Base-by-base conservation (phyloP, 768 basidiomycete species). In the Holtermannia corniformis region DNA sequence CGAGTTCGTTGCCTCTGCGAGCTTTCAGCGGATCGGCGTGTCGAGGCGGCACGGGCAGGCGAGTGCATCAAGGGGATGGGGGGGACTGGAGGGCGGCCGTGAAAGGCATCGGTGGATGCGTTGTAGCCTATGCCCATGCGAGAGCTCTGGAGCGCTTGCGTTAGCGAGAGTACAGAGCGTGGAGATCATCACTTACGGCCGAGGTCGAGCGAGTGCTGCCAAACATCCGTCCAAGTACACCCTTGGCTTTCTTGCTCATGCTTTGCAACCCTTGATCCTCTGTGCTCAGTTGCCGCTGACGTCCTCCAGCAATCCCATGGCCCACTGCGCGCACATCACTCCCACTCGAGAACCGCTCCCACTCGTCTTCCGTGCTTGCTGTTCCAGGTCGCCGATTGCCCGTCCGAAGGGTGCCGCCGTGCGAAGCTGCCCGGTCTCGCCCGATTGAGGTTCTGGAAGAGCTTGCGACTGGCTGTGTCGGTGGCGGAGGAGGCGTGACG, bases 201-300 rank as follows among this genome's bases (percentile, higher is more conserved):
- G n/a, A n/a, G 12, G 16, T 14, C 12, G 40, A 42, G 19, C 14
- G 20, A 28, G 20, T 25, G 26, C 24, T 23, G 24, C 63, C 60
- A 51, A 70, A 70, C 63, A 70, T 67, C 28, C 65, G 52, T 5
- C 65, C 65, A 44, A 70, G 63, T 46, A 70, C 56, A 4, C 68
- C 68, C 52, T 57, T 66, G 11, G 68, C 68, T 45, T 61, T 70
- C 42, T 37, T 57, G 12, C 65, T 55, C 57, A 70, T 61, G 32
- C 58, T 67, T 65, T 69, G 25, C n/a, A n/a, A 26, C 16, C 5
- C 16, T 12, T 27, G 14, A 47, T 55, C 1, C 49, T 44, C 16
- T 42, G 47, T 22, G 52, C 37, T 59, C 58, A 14, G 57, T 40
- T 25, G 58, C 51, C 0, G 53, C 49, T 16, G 57, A 48, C 60